Conservation (phyloP, 2,329 filamentous ascomycete species). For the Raffaelea deltoideospora region DNA sequence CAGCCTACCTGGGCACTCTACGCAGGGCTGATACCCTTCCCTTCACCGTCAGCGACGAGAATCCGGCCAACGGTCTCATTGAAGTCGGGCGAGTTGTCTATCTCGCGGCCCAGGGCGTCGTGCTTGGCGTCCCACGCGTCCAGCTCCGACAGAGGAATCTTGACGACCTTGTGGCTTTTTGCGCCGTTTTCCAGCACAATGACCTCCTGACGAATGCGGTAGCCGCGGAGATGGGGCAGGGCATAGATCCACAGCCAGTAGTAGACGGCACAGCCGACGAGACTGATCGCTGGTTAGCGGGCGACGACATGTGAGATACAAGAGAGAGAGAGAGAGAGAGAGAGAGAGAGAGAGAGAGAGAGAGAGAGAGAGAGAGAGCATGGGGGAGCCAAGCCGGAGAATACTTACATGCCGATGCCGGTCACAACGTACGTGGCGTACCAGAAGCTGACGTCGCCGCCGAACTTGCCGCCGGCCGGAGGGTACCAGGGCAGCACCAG, state of each 20-base stretch:
- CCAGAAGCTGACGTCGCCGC: slow-evolving; percentile 57
- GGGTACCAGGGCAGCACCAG: slow-evolving; percentile 61
- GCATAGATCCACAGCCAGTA: slow-evolving; percentile 31
- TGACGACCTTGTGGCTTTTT: slow-evolving; percentile 29
- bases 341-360: not conserved
- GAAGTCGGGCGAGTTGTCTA: not conserved
- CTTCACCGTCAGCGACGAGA: not conserved
- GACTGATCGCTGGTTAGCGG: not conserved
- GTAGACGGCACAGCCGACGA: slow-evolving; percentile 26
- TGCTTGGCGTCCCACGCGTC: slow-evolving; percentile 26
- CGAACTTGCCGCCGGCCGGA: slow-evolving; percentile 40
- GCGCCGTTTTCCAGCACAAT: slow-evolving; percentile 27
- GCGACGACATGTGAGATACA: slow-evolving; percentile 11
- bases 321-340: slow-evolving; percentile 1
- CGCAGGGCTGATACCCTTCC: too few species aligned
- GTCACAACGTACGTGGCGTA: slow-evolving; percentile 55
- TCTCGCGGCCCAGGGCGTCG: slow-evolving; percentile 1
- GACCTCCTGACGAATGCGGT: slow-evolving; percentile 31
- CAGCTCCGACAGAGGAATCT: slow-evolving; percentile 26
- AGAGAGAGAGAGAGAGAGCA: not conserved
- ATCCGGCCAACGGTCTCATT: not conserved
- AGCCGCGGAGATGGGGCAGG: slow-evolving; percentile 26
- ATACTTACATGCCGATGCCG: slow-evolving; percentile 48
- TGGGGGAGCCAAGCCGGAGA: not conserved
- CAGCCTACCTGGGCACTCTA: too few species aligned